These are phyloP conservation scores for Candida nemodendra DNA, from an alignment of 805 yeast species.

Conservation along the genomic window DNA sequence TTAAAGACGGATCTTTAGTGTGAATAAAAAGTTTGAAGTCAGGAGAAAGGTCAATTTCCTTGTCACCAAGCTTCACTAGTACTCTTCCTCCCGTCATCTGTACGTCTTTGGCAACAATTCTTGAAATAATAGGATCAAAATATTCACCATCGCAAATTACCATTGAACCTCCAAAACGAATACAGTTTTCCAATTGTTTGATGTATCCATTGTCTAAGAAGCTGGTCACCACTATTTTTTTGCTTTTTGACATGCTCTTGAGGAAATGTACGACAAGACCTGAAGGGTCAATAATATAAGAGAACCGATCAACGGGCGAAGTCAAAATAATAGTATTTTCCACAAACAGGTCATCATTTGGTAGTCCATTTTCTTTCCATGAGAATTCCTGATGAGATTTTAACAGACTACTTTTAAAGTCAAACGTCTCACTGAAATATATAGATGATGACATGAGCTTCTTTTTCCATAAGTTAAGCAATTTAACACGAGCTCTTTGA, in stretches of 20 bases:
- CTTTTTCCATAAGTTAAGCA: constrained; percentile 21
- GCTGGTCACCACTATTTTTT: constrained; percentile 55
- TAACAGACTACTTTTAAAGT: constrained; percentile 37
- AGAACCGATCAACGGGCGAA: constrained; percentile 33
- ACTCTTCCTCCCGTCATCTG: constrained; percentile 67
- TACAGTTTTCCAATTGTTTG: constrained; percentile 72
- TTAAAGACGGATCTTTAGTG: constrained; percentile 54
- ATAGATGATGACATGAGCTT: constrained; percentile 39
- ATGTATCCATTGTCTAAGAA: constrained; percentile 67
- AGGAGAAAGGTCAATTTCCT: constrained; percentile 64
- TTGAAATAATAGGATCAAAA: constrained; percentile 70
- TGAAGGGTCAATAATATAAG: constrained; percentile 75
- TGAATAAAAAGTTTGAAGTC: constrained; percentile 60
- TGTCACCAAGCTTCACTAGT: constrained; percentile 58
- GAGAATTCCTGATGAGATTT: constrained; percentile 38
- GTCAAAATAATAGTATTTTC: constrained; percentile 61
- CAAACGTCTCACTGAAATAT: constrained; percentile 36
- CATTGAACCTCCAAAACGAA: constrained; percentile 78
- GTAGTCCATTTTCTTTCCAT: constrained; percentile 57
- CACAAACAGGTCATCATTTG: constrained; percentile 56
- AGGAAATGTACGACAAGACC: constrained; percentile 45
- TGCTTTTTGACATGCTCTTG: constrained; percentile 27
- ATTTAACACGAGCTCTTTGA: constrained; percentile 34
- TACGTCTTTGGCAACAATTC: constrained; percentile 61
- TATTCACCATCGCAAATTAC: constrained; percentile 77